These are phyloP conservation scores for Geotrichum reessii DNA, from an alignment of 1,139 yeast genomes.

Conservation along the genomic window DNA sequence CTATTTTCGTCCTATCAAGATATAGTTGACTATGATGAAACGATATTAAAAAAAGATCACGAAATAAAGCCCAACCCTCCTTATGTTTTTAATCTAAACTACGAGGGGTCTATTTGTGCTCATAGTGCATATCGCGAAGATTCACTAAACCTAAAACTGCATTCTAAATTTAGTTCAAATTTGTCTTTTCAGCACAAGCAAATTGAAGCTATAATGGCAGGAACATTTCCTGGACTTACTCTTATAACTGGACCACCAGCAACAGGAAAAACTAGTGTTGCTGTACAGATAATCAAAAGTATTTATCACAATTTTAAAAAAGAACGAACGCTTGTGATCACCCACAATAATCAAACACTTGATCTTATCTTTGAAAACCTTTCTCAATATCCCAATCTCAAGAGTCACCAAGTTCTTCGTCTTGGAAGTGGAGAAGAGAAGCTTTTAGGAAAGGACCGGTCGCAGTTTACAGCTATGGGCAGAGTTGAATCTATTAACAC, in stretches of 20 bases:
- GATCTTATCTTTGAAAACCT: slow-evolving; percentile 26
- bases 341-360: slow-evolving; percentile 29
- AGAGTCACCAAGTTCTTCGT: slow-evolving; percentile 28
- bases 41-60: background rate
- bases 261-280: slow-evolving; percentile 41
- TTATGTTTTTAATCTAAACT: background rate
- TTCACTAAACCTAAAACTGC: background rate
- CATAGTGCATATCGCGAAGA: background rate
- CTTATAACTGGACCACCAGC: slow-evolving; percentile 41
- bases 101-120: background rate
- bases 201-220: slow-evolving; percentile 37
- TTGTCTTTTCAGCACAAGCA: slow-evolving; percentile 22
- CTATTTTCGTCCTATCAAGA: background rate
- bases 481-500: background rate
- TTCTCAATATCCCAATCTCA: slow-evolving; percentile 23
- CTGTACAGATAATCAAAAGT: slow-evolving; percentile 28
- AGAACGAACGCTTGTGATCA: slow-evolving; percentile 39
- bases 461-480: background rate
- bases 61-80: background rate
- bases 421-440: slow-evolving; percentile 26
- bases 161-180: background rate
- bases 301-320: slow-evolving; percentile 31
- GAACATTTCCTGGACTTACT: slow-evolving; percentile 23
- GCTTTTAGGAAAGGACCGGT: slow-evolving; percentile 9
- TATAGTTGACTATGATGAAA: background rate